Base-by-base conservation (phyloP, 1,284 basidiomycete species). In the Tylopilus sp. region DNA sequence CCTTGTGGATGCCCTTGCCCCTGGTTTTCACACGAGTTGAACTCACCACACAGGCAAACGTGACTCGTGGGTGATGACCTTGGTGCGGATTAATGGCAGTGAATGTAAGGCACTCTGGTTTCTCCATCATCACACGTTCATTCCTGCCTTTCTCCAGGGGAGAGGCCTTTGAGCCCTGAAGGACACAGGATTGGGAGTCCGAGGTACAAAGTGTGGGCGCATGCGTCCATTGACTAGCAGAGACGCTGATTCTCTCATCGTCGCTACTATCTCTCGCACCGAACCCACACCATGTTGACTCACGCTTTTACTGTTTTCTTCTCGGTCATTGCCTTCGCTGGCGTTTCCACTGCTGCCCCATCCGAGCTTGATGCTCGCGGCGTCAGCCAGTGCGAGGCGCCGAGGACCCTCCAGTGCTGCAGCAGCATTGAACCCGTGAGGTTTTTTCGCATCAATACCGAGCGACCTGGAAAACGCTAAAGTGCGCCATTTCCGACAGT, bases 381-480 rank as follows among this genome's bases (percentile, higher is more conserved):
- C 15, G 6, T 4, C n/a, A 10, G 12, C 10, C 13, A 15, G 21
- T 42, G 34, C 18, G 28, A 1, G 45, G 33, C 61, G 57, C 26
- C 58, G 1, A 59, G 58, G 19, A 6, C 2, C 21, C 26, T 59
- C 16, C 44, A 51, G 26, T 59, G 60, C 33, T 59, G 59, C 33
- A n/a, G 40, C 34, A 48, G 16, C 23, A 13, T 30, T n/a, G 28
- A 43, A 6, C 2, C 5, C 6, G 60, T 53, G 16, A 44, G 48
- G 18, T 9, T 37, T 15, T 16, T 37, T 15, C 19, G 6, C 11
- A 5, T 37, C 21, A 6, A 15, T 19, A 11, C 18, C 10, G 34
- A 6, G n/a, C 8, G 36, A 37, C 15, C 35, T 13, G 35, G 21
- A 21, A 21, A 36, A 36, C 11, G 21, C 35, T 36, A 19, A 36